These are phyloP conservation scores for Fusarium nygamai DNA, from an alignment of 2,329 filamentous ascomycete genomes.

Conservation along the genomic window DNA sequence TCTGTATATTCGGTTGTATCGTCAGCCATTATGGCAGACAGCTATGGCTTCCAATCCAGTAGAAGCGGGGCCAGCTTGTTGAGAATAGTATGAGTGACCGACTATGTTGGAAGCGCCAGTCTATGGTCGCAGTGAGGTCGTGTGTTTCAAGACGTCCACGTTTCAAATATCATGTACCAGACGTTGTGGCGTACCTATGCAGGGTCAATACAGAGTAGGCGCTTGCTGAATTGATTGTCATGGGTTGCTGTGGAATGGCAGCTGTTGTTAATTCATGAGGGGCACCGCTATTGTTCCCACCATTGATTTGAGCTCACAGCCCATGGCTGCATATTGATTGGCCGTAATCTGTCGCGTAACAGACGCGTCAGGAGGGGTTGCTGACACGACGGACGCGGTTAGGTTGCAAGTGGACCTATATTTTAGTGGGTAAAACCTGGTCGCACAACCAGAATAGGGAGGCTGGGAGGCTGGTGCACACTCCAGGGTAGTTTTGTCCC, in stretches of 20 bases:
- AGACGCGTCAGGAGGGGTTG: conserved; percentile 41
- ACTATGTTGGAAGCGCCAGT: conserved; percentile 18
- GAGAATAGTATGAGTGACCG: conserved; percentile 11
- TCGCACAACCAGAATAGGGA: conserved; percentile 33
- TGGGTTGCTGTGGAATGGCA: conserved; percentile 19
- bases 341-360: conserved; percentile 42
- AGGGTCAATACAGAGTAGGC: conserved; percentile 12
- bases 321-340: conserved; percentile 37
- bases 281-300: conserved; percentile 30
- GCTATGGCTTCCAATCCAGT: neutral
- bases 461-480: conserved; percentile 38
- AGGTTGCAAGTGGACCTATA: conserved; percentile 11
- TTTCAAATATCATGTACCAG: conserved; percentile 10
- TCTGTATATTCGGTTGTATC: conserved; percentile 57
- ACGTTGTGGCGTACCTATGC: conserved; percentile 18
- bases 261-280: conserved; percentile 34
- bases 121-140: conserved; percentile 18
- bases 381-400: conserved; percentile 36
- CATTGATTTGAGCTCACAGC: conserved; percentile 16
- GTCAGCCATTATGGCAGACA: conserved; percentile 54
- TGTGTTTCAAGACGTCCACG: conserved; percentile 16
- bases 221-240: conserved; percentile 30
- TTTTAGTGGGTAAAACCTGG: conserved; percentile 31
- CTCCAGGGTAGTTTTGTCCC: conserved; percentile 43
- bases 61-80: neutral